Percentiles rank a stretch among this genome's conserved stretches.
Conservation (phyloP, 2,329 filamentous ascomycete species). For the Lachnellula suecica region DNA sequence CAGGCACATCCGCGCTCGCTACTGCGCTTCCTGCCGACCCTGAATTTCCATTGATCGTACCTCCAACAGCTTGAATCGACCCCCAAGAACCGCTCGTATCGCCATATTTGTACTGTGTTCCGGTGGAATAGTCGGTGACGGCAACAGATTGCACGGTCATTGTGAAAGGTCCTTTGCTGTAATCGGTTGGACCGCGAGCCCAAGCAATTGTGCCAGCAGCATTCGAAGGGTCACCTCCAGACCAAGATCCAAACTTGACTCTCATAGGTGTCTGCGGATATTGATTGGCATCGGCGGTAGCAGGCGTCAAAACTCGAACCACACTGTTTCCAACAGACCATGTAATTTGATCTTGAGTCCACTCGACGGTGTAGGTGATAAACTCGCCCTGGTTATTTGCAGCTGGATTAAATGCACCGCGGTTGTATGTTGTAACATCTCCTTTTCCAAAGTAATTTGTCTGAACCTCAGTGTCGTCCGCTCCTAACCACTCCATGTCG, state of each 20-base stretch:
- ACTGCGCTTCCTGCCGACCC: constrained; percentile 37
- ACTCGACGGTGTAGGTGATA: constrained; percentile 88
- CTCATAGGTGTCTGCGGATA: constrained; percentile 97
- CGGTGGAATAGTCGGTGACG: constrained; percentile 91
- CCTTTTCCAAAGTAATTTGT: constrained; percentile 98
- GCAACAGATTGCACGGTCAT: constrained; percentile 79
- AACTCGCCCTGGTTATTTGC: constrained; percentile 69
- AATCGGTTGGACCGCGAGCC: constrained; percentile 86
- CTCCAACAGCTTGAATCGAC: constrained; percentile 80
- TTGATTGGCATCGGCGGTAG: constrained; percentile 67
- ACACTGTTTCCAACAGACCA: constrained; percentile 82
- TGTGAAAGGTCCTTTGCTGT: constrained; percentile 76
- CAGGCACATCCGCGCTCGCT: constrained; percentile 58
- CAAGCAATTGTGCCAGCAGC: constrained; percentile 80
- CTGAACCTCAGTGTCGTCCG: constrained; percentile 76
- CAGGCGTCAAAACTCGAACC: constrained; percentile 71
- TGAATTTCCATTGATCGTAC: constrained; percentile 68
- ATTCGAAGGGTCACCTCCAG: constrained; percentile 80
- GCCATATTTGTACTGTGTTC: constrained; percentile 78
- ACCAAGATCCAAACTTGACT: constrained; percentile 89
- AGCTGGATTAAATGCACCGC: constrained; percentile 75
- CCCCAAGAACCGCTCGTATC: constrained; percentile 76
- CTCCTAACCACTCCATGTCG: constrained; percentile 94
- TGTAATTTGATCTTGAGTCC: constrained; percentile 80
- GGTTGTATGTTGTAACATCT: constrained; percentile 79